phyloP scores from a whole-genome alignment of 2,329 filamentous ascomycete genomes.

The Arthrobotrys sinensis region DNA sequence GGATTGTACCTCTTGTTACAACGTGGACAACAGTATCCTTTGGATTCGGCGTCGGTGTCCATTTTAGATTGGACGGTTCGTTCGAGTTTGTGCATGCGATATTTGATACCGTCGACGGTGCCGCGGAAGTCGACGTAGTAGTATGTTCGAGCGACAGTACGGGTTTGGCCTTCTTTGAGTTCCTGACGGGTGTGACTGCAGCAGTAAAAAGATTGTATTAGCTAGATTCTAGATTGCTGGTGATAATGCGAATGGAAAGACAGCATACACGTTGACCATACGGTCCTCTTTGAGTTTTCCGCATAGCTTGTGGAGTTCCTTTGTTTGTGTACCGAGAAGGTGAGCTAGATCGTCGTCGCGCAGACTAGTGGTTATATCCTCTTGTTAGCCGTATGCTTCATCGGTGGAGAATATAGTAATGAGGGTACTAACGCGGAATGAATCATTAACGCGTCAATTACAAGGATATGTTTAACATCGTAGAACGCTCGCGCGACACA shows the following conservation, averaged over 20 bases:
- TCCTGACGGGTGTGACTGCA: slow-evolving; percentile 80
- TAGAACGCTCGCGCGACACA: slow-evolving; percentile 90
- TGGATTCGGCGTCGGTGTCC: slow-evolving; percentile 64
- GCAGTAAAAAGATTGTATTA: slow-evolving; percentile 18
- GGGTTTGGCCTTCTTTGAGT: slow-evolving; percentile 82
- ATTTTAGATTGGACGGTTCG: slow-evolving; percentile 87
- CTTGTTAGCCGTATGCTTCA: slow-evolving; percentile 6
- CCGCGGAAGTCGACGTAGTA: slow-evolving; percentile 97
- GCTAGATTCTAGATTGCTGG: slow-evolving; percentile 4
- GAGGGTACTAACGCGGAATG: slow-evolving; percentile 74
- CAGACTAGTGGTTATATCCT: slow-evolving; percentile 71
- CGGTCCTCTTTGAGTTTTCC: slow-evolving; percentile 88
- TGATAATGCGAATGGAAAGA: not conserved
- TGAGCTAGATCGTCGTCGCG: slow-evolving; percentile 90
- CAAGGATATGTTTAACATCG: slow-evolving; percentile 84
- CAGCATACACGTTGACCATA: slow-evolving; percentile 81
- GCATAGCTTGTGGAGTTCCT: slow-evolving; percentile 91
- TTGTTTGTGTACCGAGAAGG: slow-evolving; percentile 89
- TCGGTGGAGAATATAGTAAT: no score
- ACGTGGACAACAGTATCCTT: slow-evolving; percentile 87
- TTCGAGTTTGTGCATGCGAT: slow-evolving; percentile 88
- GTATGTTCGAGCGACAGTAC: slow-evolving; percentile 89
- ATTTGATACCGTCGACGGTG: slow-evolving; percentile 96
- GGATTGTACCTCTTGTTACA: slow-evolving; percentile 90
- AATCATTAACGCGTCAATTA: slow-evolving; percentile 83